These are phyloP conservation scores for Fusarium fracticaudum DNA, from an alignment of 2,329 filamentous ascomycete species.

Conservation along the genomic window DNA sequence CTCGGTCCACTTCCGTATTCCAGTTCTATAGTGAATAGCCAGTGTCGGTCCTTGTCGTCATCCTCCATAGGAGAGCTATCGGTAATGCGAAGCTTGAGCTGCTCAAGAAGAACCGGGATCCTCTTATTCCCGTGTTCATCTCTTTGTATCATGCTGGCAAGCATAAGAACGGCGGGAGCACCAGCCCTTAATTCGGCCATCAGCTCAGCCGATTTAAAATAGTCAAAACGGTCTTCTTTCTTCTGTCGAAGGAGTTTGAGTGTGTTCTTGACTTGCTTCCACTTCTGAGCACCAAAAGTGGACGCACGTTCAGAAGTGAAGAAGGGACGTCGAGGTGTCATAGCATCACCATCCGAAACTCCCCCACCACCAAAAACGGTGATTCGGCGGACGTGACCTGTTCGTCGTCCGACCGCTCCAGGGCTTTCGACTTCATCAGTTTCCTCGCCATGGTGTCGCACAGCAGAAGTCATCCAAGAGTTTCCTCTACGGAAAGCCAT, in stretches of 20 bases:
- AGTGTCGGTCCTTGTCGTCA: slow-evolving; percentile 74
- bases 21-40: slow-evolving; percentile 88
- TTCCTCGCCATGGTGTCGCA: slow-evolving; percentile 59
- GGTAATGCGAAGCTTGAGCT: slow-evolving; percentile 87
- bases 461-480: slow-evolving; percentile 64
- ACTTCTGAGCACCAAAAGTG: slow-evolving; percentile 82
- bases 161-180: slow-evolving; percentile 89
- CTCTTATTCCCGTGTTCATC: slow-evolving; percentile 96
- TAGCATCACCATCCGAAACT: slow-evolving; percentile 69
- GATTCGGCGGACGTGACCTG: slow-evolving; percentile 71
- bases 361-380: slow-evolving; percentile 74
- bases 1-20: slow-evolving; percentile 97
- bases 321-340: slow-evolving; percentile 65
- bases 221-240: slow-evolving; percentile 89
- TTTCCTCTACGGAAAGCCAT: slow-evolving; percentile 64
- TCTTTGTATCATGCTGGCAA: slow-evolving; percentile 97
- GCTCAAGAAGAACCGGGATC: slow-evolving; percentile 93
- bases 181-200: slow-evolving; percentile 95
- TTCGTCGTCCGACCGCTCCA: slow-evolving; percentile 59
- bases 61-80: slow-evolving; percentile 79
- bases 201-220: slow-evolving; percentile 93
- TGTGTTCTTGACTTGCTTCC: slow-evolving; percentile 92
- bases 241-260: slow-evolving; percentile 81
- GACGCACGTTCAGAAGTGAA: slow-evolving; percentile 74
- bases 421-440: slow-evolving; percentile 62